Evolutionary conservation across 1,284 basidiomycete genomes (phyloP), one percentile per base, ranked within the genome.

Genomic region (Leucocoprinus gongylophorus): DNA sequence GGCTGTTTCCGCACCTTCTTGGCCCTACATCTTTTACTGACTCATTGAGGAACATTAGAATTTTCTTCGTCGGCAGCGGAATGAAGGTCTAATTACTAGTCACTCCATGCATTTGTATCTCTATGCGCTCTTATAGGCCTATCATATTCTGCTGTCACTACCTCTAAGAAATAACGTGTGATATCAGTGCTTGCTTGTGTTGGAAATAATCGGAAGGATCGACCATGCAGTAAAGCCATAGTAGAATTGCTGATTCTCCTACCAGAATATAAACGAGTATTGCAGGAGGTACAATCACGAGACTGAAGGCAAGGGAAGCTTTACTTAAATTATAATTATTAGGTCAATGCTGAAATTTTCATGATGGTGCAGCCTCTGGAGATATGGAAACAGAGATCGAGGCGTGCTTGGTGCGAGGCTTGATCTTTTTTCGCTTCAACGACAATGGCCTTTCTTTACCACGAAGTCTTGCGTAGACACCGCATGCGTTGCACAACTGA

Each of bases 401-500:
- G 6, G 51, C 46, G 54, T 72, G 71, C 55, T 72, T 73, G 29
- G 71, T 67, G 50, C 74, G 69, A 32, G 74, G 74, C 53, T 73
- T 72, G 47, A 75, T 73, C 59, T 70, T 73, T 48, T 74, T 73
- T 50, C 68, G 64, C 62, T 69, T 74, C 52, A 75, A 63, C 3
- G 69, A 70, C 40, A 76, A 58, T 3, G 74, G 74, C 39, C 74
- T 62, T 46, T 73, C 72, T 53, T 68, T 72, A 8, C 73, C 73
- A 9, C 73, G 64, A 44, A 76, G 65, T 37, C 74, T 64, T 38
- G 62, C 62, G 55, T 76, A 76, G 6, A 76, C 74, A n/a, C 74
- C 74, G 57, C 74, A 76, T 2, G 74, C 74, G 50, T 76, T 76
- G 55, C 74, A 76, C 0, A 76, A 64, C 57, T 75, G 73, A n/a